phyloP scores from a whole-genome alignment of 805 yeast genomes.

The Kregervanrija pseudodelftensis region DNA sequence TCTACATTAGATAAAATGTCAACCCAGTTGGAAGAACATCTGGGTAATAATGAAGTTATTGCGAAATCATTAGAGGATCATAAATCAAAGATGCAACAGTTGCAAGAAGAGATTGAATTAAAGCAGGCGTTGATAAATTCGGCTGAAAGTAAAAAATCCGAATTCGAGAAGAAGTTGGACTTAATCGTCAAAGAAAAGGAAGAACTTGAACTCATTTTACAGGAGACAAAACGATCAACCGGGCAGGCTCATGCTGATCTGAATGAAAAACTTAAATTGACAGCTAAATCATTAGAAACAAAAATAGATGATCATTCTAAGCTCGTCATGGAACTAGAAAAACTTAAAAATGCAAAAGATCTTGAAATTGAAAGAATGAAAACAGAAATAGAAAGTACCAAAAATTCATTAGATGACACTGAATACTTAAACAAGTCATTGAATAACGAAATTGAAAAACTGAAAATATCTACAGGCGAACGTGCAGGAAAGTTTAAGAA shows the following conservation, averaged over 20 bases:
- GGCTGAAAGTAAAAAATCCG: not conserved
- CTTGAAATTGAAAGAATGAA: not conserved
- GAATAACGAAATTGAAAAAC: too few relatives aligned
- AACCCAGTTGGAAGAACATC: too few relatives aligned
- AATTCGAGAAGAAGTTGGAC: not conserved
- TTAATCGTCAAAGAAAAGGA: not conserved
- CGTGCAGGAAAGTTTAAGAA: too few relatives aligned
- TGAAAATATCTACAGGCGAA: too few relatives aligned
- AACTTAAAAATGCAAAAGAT: not conserved
- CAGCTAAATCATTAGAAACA: not conserved
- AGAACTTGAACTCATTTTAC: too few relatives aligned
- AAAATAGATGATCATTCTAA: conserved; percentile 1
- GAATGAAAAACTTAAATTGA: too few relatives aligned
- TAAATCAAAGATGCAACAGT: too few relatives aligned
- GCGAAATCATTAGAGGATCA: not conserved
- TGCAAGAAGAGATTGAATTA: too few relatives aligned
- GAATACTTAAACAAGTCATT: too few relatives aligned
- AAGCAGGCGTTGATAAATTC: not conserved
- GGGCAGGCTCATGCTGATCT: too few relatives aligned
- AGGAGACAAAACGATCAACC: too few relatives aligned
- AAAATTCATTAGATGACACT: not conserved
- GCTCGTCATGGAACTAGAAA: conserved; percentile 1
- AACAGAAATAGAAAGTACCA: not conserved
- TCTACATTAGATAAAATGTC: too few relatives aligned
- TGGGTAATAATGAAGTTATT: not conserved